phyloP scores from a whole-genome alignment of 1,284 basidiomycete genomes.

The Schizophyllum amplum region DNA sequence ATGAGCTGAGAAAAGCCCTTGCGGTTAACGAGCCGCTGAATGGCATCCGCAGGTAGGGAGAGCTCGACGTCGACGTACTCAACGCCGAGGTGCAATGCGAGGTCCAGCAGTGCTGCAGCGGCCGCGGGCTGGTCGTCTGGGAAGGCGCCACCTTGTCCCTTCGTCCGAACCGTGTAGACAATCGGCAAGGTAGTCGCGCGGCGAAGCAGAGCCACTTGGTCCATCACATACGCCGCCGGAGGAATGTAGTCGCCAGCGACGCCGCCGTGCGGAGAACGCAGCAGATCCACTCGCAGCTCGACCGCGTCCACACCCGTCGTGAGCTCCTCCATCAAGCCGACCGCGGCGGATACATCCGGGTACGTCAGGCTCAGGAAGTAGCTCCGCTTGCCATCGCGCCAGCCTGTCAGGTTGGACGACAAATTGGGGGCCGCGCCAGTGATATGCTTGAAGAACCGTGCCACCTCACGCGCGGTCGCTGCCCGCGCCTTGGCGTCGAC shows the following conservation, averaged over 20 bases:
- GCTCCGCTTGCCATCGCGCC: conserved; percentile 45
- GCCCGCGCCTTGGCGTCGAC: neutral
- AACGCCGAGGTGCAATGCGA: conserved; percentile 78
- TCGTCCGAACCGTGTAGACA: conserved; percentile 87
- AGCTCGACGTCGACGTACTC: conserved; percentile 95
- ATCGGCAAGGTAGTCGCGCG: conserved; percentile 78
- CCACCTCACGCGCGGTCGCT: conserved; percentile 39
- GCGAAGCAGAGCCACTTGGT: conserved; percentile 78
- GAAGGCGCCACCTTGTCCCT: conserved; percentile 87
- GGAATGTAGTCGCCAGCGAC: conserved; percentile 44
- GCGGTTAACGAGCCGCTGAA: conserved; percentile 50
- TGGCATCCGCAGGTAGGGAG: conserved; percentile 57
- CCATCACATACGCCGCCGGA: conserved; percentile 65
- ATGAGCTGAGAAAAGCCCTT: conserved; percentile 80
- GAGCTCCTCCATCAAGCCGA: conserved; percentile 66
- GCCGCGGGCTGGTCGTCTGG: conserved; percentile 73
- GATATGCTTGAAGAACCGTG: conserved; percentile 85
- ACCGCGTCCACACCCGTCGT: conserved; percentile 87
- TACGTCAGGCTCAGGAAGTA: conserved; percentile 94
- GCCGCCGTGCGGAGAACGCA: conserved; percentile 38
- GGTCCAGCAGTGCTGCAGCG: conserved; percentile 71
- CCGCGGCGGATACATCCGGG: conserved; percentile 73
- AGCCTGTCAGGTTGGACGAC: conserved; percentile 43
- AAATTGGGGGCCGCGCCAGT: conserved; percentile 69
- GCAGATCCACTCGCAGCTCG: conserved; percentile 89